Evolutionary conservation across 2,329 filamentous ascomycete species (phyloP), one percentile per base, ranked within the genome.

Genomic region (Aspergillus unguis): DNA sequence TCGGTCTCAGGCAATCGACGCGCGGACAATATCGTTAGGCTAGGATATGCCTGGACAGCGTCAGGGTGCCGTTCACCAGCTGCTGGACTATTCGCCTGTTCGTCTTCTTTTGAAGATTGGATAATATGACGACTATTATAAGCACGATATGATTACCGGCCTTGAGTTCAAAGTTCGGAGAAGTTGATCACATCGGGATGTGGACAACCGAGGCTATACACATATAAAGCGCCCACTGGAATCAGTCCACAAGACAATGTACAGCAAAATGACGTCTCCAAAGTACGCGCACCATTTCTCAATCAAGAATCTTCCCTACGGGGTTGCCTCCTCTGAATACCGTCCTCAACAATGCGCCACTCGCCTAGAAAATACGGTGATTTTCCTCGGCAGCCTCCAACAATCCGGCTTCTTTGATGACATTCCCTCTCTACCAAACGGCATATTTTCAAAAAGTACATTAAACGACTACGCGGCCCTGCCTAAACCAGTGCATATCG

Each of bases 381-480:
- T 84, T 32, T 83, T 83, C 57, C 71, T 85, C 0, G 67, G 69
- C 1, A 73, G 74, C 4, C 63, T 83, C 11, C 66, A 70, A 17
- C 54, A 65, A 1, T 46, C 64, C 1, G 66, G 62, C 0, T 44
- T 58, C 5, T 72, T 75, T 50, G 54, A 54, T 23, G 38, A 57
- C 4, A 57, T 72, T 1, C 33, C 29, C 38, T 53, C 48, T 7
- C 53, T 59, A 1, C 59, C 65, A 1, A 47, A 50, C 1, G 52
- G 63, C 1, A 55, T 71, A 26, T 71, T 74, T 53, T 55, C 54
- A 7, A 57, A 74, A 58, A 45, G 66, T 4, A 69, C 71, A 1
- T 66, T 83, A 26, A 83, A 83, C 57, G 64, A 66, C 1, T 80
- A 81, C 53, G 79, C 80, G 3, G 70, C 76, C 1, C 66, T 81